phyloP scores from a whole-genome alignment of 1,139 yeast species.

The Debaryomycetaceae sp. region DNA sequence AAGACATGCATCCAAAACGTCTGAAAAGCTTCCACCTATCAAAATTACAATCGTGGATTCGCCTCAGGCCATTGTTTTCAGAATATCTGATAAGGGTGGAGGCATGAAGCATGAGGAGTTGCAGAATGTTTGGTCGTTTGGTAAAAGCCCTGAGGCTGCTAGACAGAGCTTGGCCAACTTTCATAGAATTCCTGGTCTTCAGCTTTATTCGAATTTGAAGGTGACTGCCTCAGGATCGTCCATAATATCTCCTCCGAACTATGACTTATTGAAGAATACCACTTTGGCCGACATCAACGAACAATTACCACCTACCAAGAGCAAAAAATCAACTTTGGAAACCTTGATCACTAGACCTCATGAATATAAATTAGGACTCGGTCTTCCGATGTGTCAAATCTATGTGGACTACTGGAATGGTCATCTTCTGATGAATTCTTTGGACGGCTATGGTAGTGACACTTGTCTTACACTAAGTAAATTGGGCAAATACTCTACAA shows the following conservation, averaged over 20 bases:
- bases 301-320: conserved; percentile 17
- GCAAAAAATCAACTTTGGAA: conserved; percentile 36
- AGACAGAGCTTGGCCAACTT: conserved; percentile 56
- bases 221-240: conserved; percentile 42
- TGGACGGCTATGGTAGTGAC: conserved; percentile 91
- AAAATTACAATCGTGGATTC: conserved; percentile 67
- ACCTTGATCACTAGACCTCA: conserved; percentile 67
- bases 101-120: conserved; percentile 64
- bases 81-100: conserved; percentile 89
- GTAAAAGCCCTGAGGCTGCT: conserved; percentile 60
- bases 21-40: conserved; percentile 59
- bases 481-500: conserved; percentile 65
- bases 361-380: conserved; percentile 74
- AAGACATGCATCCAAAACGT: conserved; percentile 26
- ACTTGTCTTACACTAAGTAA: conserved; percentile 76
- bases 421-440: conserved; percentile 70
- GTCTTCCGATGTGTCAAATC: conserved; percentile 85
- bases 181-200: conserved; percentile 63
- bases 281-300: conserved; percentile 41
- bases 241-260: conserved; percentile 20
- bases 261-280: conserved; percentile 24
- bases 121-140: conserved; percentile 78
- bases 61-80: conserved; percentile 62
- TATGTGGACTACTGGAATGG: conserved; percentile 98
- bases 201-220: conserved; percentile 37